Conservation (phyloP, 208 protist genomes). For the Trypanosoma cruzi region DNA sequence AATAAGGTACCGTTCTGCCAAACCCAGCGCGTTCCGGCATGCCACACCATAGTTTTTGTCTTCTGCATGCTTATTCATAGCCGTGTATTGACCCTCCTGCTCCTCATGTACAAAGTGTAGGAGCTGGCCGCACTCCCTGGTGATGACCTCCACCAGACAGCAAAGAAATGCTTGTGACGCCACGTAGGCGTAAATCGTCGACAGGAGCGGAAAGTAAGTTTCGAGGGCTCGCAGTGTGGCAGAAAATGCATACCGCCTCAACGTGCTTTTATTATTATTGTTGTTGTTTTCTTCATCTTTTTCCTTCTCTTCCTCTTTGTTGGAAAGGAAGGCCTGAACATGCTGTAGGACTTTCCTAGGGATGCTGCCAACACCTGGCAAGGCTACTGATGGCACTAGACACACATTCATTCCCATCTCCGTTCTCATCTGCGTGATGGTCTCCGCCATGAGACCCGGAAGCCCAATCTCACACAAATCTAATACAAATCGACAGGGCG, state of each 20-base stretch:
- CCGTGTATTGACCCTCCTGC: not conserved
- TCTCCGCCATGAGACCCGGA: constrained; percentile 33
- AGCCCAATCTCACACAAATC: constrained; percentile 54
- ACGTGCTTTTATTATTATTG: not conserved
- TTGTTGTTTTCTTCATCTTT: not conserved
- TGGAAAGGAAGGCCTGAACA: constrained; percentile 7
- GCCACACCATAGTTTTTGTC: not conserved
- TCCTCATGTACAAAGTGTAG: not conserved
- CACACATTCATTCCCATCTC: constrained; percentile 54
- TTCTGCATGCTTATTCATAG: not conserved
- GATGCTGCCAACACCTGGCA: constrained; percentile 23
- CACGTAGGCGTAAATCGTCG: constrained; percentile 37
- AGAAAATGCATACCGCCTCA: not conserved
- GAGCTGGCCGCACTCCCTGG: constrained; percentile 11
- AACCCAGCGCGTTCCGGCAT: constrained; percentile 24
- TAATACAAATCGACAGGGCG: constrained; percentile 57
- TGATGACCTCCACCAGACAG: constrained; percentile 30
- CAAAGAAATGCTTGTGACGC: constrained; percentile 49
- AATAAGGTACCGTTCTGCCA: constrained; percentile 57
- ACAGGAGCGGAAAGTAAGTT: constrained; percentile 41
- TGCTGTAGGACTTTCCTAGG: constrained; percentile 12
- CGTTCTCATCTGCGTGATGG: constrained; percentile 38
- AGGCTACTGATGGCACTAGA: constrained; percentile 44
- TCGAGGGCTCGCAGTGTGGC: constrained; percentile 23
- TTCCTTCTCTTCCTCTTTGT: not conserved